Base-by-base conservation (phyloP, 768 basidiomycete species). In the Boletus tylopilopsis region DNA sequence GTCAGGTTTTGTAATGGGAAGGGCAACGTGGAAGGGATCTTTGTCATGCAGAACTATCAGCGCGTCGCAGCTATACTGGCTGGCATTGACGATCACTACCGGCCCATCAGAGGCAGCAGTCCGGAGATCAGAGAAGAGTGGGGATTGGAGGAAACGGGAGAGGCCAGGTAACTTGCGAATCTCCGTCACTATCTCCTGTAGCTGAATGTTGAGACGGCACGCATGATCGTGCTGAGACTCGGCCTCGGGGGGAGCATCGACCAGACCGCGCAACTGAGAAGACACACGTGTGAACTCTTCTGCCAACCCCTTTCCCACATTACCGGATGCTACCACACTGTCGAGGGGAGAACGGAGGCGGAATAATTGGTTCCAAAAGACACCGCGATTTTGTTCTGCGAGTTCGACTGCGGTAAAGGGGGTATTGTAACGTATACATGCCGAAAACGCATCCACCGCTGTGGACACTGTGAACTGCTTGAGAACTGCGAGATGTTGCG, bases 51-150 rank as follows among this genome's bases (percentile, higher is more conserved):
- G 11, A 16, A 71, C 50, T 4, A 71, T 60, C n/a, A 74, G 35
- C 0, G 68, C 72, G 45, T 74, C 67, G 10, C 68, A 74, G 22
- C 62, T 45, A 13, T 46, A 53, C 16, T 42, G 34, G 46, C 62
- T 59, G 10, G 65, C 53, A 45, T 72, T 74, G 21, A 73, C 51
- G 13, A 74, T 48, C 18, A 71, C 60, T n/a, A 70, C 56, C 0
- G 68, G 67, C 5, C 69, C 69, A 8, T 34, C 49, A 0, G 42
- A 22, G 8, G 67, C 61, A 13, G 57, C 58, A 1, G 24, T 24
- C 11, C 47, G 58, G 7, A 66, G 50, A 18, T 56, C 43, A 0
- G 55, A 47, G 22, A 56, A 55, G 15, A 53, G 42, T 12, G 47
- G 46, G 3, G 66, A 63, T 11, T 42, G 48, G 15, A 71, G 60